phyloP scores from a whole-genome alignment of 1,284 basidiomycete species.

The Melampsora abietis-canadensis region DNA sequence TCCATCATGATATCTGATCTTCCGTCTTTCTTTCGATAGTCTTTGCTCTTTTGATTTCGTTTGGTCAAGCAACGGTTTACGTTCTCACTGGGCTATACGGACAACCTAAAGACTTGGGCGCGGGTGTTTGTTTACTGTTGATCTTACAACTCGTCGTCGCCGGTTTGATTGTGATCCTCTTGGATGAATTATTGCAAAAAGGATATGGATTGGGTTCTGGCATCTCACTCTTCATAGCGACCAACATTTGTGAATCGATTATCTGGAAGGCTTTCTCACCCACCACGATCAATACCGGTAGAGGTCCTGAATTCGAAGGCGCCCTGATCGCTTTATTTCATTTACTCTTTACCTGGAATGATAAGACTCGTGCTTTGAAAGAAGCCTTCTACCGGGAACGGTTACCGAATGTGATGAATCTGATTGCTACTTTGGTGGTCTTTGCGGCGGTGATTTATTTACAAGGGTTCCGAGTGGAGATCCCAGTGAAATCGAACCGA shows the following conservation, averaged over 20 bases:
- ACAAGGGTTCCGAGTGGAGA: constrained; percentile 97
- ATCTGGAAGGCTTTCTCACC: constrained; percentile 99
- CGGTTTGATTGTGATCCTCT: constrained; percentile 91
- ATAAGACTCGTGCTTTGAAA: constrained; percentile 92
- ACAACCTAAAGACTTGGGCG: constrained; percentile 85
- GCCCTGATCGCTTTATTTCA: constrained; percentile 96
- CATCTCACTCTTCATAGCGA: constrained; percentile 97
- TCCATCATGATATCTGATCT: too few species aligned
- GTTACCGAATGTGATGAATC: constrained; percentile 96
- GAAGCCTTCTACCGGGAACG: constrained; percentile 98
- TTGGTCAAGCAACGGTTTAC: constrained; percentile 95
- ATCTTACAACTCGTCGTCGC: constrained; percentile 93
- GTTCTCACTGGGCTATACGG: constrained; percentile 96
- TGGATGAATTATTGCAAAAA: constrained; percentile 97
- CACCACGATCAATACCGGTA: constrained; percentile 94
- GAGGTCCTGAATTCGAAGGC: constrained; percentile 96
- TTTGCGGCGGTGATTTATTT: constrained; percentile 96
- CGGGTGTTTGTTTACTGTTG: constrained; percentile 89
- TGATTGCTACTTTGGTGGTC: constrained; percentile 84
- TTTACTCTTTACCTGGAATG: constrained; percentile 95
- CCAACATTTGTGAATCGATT: constrained; percentile 99
- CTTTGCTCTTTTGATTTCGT: constrained; percentile 59
- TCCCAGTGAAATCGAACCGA: constrained; percentile 93
- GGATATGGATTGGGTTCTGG: constrained; percentile 97
- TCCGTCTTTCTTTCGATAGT: constrained; percentile 72